Evolutionary conservation across 768 basidiomycete genomes (phyloP), one percentile per base, ranked within the genome.

Genomic region (Pisolithus albus): DNA sequence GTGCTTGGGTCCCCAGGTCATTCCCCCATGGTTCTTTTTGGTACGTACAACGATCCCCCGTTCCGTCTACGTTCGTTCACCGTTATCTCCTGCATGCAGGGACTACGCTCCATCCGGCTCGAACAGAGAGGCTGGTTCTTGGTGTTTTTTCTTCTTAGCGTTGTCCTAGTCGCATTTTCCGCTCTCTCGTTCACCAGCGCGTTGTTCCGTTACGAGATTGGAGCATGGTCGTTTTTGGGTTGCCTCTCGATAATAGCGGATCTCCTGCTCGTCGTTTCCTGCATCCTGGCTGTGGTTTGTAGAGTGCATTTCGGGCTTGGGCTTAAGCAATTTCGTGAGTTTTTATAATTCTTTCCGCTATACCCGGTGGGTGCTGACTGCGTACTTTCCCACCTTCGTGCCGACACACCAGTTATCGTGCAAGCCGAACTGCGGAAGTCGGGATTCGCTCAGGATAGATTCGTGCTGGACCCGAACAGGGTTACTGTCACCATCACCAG

Each of bases 261-360:
- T 55, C 46, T 72, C 23, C 60, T 80, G 15, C 62, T 74, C 28
- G 59, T 78, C 7, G 54, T 65, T 7, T 75, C 76, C 4, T 65
- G 70, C n/a, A 52, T 67, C 30, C 54, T 81, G 8, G 78, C 73
- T 7, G 41, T 80, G 42, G 45, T 76, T 18, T 81, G 79, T 61
- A 70, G 79, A 46, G 51, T 74, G 26, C 74, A 80, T 56, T 83
- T 81, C 58, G 80, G 77, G 8, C 76, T 73, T 57, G 81, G 80
- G 1, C 69, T 81, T 10, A 71, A 72, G 4, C 75, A 80, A 28
- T 82, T 74, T 55, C 63, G 80, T 81, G 61, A 66, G 76, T 59
- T 2, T 2, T 23, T 13, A 15, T 15, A 9, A 15, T 30, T 39
- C 21, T n/a, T 39, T 6, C 21, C 51, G 2, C 10, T 13, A 24